Evolutionary conservation across 139 green algal species (phyloP).

Genomic region (Pedinophyceae sp.): DNA sequence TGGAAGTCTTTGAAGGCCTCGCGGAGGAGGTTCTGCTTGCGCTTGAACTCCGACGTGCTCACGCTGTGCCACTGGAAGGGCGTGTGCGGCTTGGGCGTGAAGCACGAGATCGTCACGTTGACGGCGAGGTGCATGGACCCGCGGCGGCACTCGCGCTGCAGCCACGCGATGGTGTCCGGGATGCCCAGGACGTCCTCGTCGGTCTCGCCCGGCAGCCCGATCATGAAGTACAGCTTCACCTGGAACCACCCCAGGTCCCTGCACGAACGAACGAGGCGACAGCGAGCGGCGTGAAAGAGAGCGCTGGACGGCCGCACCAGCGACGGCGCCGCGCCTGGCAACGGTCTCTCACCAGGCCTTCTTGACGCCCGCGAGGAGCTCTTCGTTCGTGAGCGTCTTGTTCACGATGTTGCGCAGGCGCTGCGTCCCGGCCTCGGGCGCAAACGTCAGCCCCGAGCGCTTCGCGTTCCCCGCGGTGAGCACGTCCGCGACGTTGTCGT

Average conservation of each 20-base stretch:
- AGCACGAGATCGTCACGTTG: conserved; percentile 56
- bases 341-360: too few species aligned
- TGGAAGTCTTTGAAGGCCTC: conserved; percentile 23
- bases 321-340: too few species aligned
- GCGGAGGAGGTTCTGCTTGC: conserved; percentile 47
- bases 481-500: conserved; percentile 57
- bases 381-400: conserved; percentile 54
- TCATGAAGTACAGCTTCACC: conserved; percentile 59
- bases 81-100: conserved; percentile 67
- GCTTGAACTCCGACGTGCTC: conserved; percentile 34
- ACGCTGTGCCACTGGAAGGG: conserved; percentile 62
- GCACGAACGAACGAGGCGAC: background rate
- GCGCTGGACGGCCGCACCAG: too few species aligned
- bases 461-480: conserved; percentile 21
- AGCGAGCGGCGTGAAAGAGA: too few species aligned
- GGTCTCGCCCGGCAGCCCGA: conserved; percentile 50
- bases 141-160: conserved; percentile 39
- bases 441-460: conserved; percentile 41
- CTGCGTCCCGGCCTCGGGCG: conserved; percentile 53
- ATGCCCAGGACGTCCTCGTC: conserved; percentile 67
- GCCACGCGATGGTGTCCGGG: conserved; percentile 40
- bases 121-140: conserved; percentile 36
- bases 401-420: conserved; percentile 56
- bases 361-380: conserved; percentile 47
- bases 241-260: conserved; percentile 50